A percentile compares a stretch with the other conserved stretches of the same genome.
Conservation (phyloP, 345 rosid genomes). For the Eucalyptus tenuipes region DNA sequence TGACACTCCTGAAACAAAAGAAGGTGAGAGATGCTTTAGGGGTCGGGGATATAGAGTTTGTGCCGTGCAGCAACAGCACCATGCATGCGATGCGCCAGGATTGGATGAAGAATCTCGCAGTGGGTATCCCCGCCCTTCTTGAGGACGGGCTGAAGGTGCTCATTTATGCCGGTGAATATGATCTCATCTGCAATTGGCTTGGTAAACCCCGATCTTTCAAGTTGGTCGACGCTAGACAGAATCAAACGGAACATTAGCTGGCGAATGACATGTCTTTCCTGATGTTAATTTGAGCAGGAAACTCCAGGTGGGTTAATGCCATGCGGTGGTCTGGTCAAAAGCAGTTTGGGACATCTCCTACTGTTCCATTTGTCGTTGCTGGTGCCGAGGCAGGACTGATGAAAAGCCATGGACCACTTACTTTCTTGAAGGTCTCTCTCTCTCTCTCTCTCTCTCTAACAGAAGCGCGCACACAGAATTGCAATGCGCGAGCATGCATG, state of each 20-base stretch:
- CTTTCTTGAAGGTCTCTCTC: conserved; percentile 53
- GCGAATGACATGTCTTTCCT: not conserved
- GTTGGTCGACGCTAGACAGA: too few relatives aligned
- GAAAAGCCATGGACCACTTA: conserved; percentile 60
- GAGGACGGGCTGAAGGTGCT: conserved; percentile 62
- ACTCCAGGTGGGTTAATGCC: conserved; percentile 71
- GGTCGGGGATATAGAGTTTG: conserved; percentile 50
- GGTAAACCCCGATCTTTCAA: conserved; percentile 17
- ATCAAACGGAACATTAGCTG: not conserved
- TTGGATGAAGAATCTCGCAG: conserved; percentile 73
- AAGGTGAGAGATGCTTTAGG: conserved; percentile 46
- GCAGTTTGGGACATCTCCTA: conserved; percentile 32
- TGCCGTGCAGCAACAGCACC: conserved; percentile 48
- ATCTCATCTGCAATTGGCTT: conserved; percentile 85
- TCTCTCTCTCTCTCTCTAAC: not conserved
- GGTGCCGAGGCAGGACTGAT: conserved; percentile 48
- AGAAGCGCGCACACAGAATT: not conserved
- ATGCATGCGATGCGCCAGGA: conserved; percentile 46
- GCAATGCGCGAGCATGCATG: not conserved
- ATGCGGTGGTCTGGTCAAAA: conserved; percentile 72
- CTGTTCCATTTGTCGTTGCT: conserved; percentile 41
- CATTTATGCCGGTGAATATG: conserved; percentile 75
- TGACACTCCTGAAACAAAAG: conserved; percentile 45
- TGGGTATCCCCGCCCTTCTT: conserved; percentile 57
- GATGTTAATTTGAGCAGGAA: conserved; percentile 25